Conservation (phyloP, 2,329 filamentous ascomycete genomes). For the Dothistroma septosporum region DNA sequence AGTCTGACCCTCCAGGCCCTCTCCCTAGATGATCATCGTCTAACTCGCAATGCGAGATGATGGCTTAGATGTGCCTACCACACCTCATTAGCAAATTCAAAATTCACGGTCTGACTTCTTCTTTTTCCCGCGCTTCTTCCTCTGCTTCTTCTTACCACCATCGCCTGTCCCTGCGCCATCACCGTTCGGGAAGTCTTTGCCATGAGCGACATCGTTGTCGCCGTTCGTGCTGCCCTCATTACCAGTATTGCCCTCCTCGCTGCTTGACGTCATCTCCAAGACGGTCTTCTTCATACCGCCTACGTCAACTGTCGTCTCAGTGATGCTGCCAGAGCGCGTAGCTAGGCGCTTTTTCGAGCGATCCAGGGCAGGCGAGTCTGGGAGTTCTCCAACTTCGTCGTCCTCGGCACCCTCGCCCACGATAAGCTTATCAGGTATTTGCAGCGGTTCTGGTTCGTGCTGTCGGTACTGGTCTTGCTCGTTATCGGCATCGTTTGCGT, state of each 20-base stretch:
- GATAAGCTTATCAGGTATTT: not conserved
- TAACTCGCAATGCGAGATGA: not conserved
- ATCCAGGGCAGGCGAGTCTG: not conserved
- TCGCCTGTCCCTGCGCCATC: not conserved
- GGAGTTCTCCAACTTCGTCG: not conserved
- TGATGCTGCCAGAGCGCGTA: conserved; percentile 8
- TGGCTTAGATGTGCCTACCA: not conserved
- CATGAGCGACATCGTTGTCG: not conserved
- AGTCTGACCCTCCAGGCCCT: not conserved
- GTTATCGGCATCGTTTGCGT: not conserved
- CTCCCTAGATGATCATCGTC: not conserved
- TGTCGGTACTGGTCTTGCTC: not conserved
- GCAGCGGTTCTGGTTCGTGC: conserved; percentile 3
- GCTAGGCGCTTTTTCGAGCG: conserved; percentile 1
- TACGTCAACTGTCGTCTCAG: conserved; percentile 1
- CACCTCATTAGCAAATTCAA: not conserved
- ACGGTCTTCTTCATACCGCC: conserved; percentile 5
- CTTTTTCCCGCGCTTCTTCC: conserved; percentile 3
- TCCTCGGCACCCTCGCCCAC: not conserved
- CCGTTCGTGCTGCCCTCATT: not conserved
- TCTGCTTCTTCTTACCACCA: not conserved
- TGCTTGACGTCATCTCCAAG: conserved; percentile 3
- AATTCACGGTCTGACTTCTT: conserved; percentile 1
- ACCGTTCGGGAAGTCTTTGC: not conserved
- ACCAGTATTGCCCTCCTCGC: not conserved